Percentiles rank a stretch among this genome's conserved stretches.
phyloP scores from a whole-genome alignment of 2,329 filamentous ascomycete species.

The Trichoderma sp. region DNA sequence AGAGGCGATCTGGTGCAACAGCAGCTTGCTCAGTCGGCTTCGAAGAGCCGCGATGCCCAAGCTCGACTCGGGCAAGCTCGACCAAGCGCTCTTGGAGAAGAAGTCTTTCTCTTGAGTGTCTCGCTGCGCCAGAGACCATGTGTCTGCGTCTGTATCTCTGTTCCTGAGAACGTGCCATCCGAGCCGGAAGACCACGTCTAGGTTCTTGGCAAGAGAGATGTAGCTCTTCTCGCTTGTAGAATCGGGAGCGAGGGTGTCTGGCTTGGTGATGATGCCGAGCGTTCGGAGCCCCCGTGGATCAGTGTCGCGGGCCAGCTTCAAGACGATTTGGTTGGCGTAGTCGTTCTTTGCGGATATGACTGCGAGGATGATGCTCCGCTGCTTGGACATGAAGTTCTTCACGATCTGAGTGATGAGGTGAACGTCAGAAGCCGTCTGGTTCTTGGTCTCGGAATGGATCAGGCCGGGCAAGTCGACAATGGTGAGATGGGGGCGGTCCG shows the following conservation, averaged over 20 bases:
- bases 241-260: constrained; percentile 44
- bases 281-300: constrained; percentile 47
- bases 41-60: constrained; percentile 54
- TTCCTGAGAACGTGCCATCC: constrained; percentile 59
- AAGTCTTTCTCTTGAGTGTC: constrained; percentile 48
- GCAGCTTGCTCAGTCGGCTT: constrained; percentile 52
- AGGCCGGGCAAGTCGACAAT: constrained; percentile 63
- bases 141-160: constrained; percentile 44
- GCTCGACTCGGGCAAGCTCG: constrained; percentile 37
- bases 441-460: constrained; percentile 51
- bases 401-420: constrained; percentile 53
- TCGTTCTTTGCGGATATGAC: constrained; percentile 61
- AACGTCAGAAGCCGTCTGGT: constrained; percentile 50
- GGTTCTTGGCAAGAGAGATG: constrained; percentile 48
- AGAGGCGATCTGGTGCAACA: constrained; percentile 50
- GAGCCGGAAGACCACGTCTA: constrained; percentile 50
- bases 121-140: constrained; percentile 39
- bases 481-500: constrained; percentile 56
- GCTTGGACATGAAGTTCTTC: constrained; percentile 57
- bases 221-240: constrained; percentile 47
- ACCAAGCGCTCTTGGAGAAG: constrained; percentile 49
- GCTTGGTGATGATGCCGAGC: constrained; percentile 61
- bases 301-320: constrained; percentile 45
- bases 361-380: constrained; percentile 62
- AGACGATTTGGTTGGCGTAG: constrained; percentile 60